Base-by-base conservation (phyloP, 1,284 basidiomycete genomes). In the Rhodofomes roseus region DNA sequence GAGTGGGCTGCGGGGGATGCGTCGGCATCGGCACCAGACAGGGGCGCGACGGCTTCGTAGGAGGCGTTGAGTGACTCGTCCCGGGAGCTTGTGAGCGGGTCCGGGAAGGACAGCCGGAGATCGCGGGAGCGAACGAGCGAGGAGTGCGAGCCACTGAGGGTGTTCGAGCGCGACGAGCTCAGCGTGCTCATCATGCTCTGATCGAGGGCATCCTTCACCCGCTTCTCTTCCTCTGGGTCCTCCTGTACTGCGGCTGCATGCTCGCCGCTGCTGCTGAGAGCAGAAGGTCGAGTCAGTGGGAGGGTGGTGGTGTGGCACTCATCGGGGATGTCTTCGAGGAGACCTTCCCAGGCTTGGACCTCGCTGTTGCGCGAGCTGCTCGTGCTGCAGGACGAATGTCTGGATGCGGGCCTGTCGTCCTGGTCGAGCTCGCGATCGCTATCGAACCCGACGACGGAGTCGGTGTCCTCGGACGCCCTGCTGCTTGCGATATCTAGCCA, bases 131-230 rank as follows among this genome's bases (percentile, higher is more conserved):
- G 86, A 54, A 80, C 71, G 61, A 84, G 81, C 51, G 83, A 80
- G 29, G 76, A 72, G 64, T 79, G 78, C 58, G 71, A 73, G 46
- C 70, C 70, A 62, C 77, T 74, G 57, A 83, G 71, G 23, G 87
- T 54, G 46, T 54, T 60, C 20, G 58, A 59, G 27, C 58, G 58
- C 57, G 57, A 81, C 54, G 82, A 79, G 73, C 82, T 86, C 62
- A 90, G 78, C 18, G 88, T 90, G 72, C 89, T 87, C 68, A 88
- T 80, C 76, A 91, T 81, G 73, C 88, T 91, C 74, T 90, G 88
- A 71, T 90, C 87, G 60, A 90, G 80, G 18, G 81, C 89, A 65
- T 84, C 86, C 65, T 81, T 85, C 66, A 90, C 83, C 53, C 80
- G 78, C 65, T 83, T 76, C 61, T 91, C 88, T 69, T 90, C 89